Evolutionary conservation across 2,329 filamentous ascomycete genomes (phyloP).

Genomic region (Didymella segeticola): DNA sequence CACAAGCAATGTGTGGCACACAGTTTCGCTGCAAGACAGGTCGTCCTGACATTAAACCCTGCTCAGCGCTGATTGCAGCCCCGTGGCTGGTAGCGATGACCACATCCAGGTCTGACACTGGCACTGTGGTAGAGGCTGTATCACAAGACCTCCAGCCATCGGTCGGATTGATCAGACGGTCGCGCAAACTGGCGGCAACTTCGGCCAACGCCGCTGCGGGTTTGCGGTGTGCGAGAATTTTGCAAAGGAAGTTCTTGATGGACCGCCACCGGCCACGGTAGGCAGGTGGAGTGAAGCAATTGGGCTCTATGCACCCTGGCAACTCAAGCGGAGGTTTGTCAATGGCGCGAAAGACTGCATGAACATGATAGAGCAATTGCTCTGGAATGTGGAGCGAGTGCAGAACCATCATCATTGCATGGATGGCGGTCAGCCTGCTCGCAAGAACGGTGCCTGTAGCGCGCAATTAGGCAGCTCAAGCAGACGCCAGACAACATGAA

Average conservation of each 20-base stretch:
- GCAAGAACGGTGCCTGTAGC: constrained; percentile 15
- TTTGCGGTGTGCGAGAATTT: constrained; percentile 18
- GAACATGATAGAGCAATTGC: constrained; percentile 23
- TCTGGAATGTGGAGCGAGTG: constrained; percentile 35
- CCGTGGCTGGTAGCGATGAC: constrained; percentile 38
- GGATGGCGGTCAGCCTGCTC: constrained; percentile 33
- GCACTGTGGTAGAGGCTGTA: constrained; percentile 23
- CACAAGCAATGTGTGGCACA: constrained; percentile 31
- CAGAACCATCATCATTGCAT: constrained; percentile 31
- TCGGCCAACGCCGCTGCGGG: constrained; percentile 27
- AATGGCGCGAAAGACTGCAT: constrained; percentile 17
- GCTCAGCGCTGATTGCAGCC: constrained; percentile 35
- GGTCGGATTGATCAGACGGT: constrained; percentile 22
- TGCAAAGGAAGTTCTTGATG: constrained; percentile 23
- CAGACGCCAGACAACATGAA: constrained; percentile 8
- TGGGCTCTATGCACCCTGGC: constrained; percentile 21
- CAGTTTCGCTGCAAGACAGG: constrained; percentile 40
- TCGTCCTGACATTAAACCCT: constrained; percentile 34
- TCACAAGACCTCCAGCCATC: constrained; percentile 42
- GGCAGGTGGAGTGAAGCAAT: constrained; percentile 28
- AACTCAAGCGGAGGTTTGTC: constrained; percentile 20
- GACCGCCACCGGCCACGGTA: constrained; percentile 17
- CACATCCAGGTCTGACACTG: constrained; percentile 22
- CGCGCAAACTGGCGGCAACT: constrained; percentile 30
- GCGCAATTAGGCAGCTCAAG: constrained; percentile 17